Conservation (phyloP, 2,329 filamentous ascomycete genomes). For the Ascochyta fabae region DNA sequence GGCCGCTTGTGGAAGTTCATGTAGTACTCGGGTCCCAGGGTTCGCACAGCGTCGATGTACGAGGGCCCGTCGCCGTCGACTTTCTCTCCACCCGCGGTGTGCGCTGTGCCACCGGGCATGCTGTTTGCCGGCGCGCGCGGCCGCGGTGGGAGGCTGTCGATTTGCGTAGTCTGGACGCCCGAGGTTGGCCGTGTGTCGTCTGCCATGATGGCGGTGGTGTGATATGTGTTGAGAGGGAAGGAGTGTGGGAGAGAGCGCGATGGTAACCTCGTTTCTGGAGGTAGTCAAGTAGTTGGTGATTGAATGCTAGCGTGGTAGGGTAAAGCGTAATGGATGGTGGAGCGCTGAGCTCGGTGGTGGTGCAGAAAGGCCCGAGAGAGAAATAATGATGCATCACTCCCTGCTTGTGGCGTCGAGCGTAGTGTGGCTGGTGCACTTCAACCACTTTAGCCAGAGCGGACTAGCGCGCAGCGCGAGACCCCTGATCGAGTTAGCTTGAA, state of each 20-base stretch:
- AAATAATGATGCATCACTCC: constrained; percentile 31
- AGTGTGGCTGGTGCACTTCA: constrained; percentile 17
- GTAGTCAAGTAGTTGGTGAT: not conserved
- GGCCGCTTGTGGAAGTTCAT: constrained; percentile 76
- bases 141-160: constrained; percentile 15
- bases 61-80: constrained; percentile 46
- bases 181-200: constrained; percentile 52
- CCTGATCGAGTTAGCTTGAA: too few species aligned
- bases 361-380: constrained; percentile 33
- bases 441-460: too few species aligned
- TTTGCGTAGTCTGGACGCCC: constrained; percentile 23
- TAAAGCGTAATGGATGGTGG: not conserved
- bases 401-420: constrained; percentile 17
- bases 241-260: not conserved
- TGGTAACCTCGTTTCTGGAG: not conserved
- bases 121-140: constrained; percentile 41
- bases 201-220: constrained; percentile 49
- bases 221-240: constrained; percentile 1
- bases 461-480: too few species aligned
- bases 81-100: constrained; percentile 65
- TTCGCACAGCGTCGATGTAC: constrained; percentile 66
- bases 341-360: constrained; percentile 11
- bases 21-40: constrained; percentile 73
- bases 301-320: not conserved
- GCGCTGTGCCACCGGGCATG: constrained; percentile 62